Evolutionary conservation across 208 protist genomes (phyloP), one percentile per base, ranked within the genome.

Genomic region (Wallacemonas collosoma): DNA sequence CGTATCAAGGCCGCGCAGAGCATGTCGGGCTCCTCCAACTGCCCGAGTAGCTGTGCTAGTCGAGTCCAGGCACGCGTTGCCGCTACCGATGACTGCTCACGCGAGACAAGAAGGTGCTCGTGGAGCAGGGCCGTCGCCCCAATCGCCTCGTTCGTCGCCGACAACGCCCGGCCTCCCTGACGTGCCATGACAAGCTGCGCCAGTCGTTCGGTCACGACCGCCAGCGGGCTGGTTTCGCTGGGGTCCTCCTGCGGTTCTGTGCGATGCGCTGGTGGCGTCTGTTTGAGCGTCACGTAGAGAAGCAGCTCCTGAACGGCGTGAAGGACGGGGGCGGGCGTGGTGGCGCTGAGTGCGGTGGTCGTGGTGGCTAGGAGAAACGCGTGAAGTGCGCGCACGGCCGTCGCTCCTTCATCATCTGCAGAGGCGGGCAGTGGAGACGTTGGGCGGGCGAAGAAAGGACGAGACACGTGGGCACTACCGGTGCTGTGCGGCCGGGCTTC

Each of bases 281-380:
- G 8, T 7, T 35, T 39, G 38, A 40, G 5, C n/a, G 39, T 57
- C 12, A 39, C 50, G 68, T 47, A 72, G 36, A 58, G 54, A 43
- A 65, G 54, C 4, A 72, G 57, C 56, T 55, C n/a, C 47, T 63
- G 53, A 12, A 65, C 35, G 56, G 55, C 40, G 56, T 35, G 36
- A 3, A 65, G 41, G 7, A 14, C 36, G n/a, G 40, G 43, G 6
- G 15, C 17, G 38, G 54, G 67, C 9, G 54, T 48, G 40, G 67
- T 36, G 51, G 36, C 35, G 4, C 14, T n/a, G 8, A 71, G 53
- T 5, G 67, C 15, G 8, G 38, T 9, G 36, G 41, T 62, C 5
- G 45, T 51, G 3, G 50, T 36, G 36, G 38, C 17, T 3, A 71
- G 7, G 53, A 57, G 36, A 41, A 57, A 40, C 14, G 43, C 38